A percentile compares a stretch with the other conserved stretches of the same genome.
These are phyloP conservation scores for Quercus lobata DNA, from an alignment of 331 rosid genomes.

Conservation along the genomic window DNA sequence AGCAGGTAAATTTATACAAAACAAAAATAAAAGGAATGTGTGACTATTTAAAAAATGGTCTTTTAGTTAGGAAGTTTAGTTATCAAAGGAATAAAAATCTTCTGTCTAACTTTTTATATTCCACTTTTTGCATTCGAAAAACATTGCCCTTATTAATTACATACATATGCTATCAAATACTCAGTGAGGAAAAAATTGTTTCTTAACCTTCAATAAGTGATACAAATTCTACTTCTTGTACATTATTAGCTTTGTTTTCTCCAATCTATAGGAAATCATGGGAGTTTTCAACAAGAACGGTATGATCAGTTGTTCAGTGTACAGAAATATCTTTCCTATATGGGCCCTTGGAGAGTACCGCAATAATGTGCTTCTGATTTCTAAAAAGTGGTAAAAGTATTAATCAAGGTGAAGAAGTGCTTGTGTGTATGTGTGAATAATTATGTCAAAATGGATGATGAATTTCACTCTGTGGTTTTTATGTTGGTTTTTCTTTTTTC, in stretches of 20 bases:
- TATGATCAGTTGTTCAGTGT: conserved; percentile 51
- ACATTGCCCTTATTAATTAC: no score
- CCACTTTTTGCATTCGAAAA: no score
- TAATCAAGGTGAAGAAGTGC: not conserved
- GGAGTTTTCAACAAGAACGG: conserved; percentile 66
- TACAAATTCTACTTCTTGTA: not conserved
- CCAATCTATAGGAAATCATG: conserved; percentile 47
- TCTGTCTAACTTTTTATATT: no score
- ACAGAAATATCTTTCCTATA: conserved; percentile 67
- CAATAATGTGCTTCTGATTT: conserved; percentile 26
- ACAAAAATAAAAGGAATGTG: no score
- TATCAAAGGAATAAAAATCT: not conserved
- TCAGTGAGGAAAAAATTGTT: not conserved
- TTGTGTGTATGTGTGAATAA: no score
- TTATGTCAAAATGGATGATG: not conserved
- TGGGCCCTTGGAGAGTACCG: conserved; percentile 79
- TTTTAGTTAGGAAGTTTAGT: not conserved
- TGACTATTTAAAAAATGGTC: not conserved
- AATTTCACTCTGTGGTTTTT: not conserved
- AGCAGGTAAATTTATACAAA: conserved; percentile 42
- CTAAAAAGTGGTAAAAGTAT: not conserved
- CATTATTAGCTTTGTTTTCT: not conserved
- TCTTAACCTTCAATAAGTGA: not conserved
- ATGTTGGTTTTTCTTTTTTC: not conserved
- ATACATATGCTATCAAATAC: no score